Conservation (phyloP, 2,329 filamentous ascomycete genomes). For the Aspergillus clavatus region DNA sequence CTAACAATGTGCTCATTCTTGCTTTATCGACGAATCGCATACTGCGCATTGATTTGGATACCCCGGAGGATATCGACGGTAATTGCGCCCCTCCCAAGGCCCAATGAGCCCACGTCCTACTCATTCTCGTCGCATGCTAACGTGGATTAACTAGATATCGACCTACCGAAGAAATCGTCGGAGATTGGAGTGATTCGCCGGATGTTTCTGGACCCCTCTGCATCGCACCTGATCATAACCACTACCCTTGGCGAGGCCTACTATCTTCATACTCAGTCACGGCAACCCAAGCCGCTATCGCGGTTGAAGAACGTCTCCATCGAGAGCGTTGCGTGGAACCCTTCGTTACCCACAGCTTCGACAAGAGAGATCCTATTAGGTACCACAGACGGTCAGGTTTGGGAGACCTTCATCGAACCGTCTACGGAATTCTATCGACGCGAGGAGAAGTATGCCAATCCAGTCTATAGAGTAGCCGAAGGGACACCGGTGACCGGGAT, state of each 20-base stretch:
- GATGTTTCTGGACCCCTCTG: constrained; percentile 96
- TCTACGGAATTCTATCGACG: constrained; percentile 91
- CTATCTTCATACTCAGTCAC: constrained; percentile 93
- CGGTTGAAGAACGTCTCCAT: constrained; percentile 81
- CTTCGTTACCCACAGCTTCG: constrained; percentile 83
- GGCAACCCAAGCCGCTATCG: constrained; percentile 75
- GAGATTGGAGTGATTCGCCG: constrained; percentile 89
- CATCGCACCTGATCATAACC: constrained; percentile 86
- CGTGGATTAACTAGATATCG: constrained; percentile 66
- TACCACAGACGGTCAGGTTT: constrained; percentile 88
- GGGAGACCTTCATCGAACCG: constrained; percentile 91
- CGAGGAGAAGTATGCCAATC: constrained; percentile 87
- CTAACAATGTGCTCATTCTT: constrained; percentile 92
- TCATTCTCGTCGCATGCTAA: constrained; percentile 13
- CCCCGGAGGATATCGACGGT: constrained; percentile 92
- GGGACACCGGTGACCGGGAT: constrained; percentile 73
- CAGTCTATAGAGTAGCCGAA: constrained; percentile 75
- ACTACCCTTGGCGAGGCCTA: constrained; percentile 93
- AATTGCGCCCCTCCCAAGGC: constrained; percentile 16
- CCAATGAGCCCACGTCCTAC: neutral
- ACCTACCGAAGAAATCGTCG: constrained; percentile 86
- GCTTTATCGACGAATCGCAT: constrained; percentile 90
- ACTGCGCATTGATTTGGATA: constrained; percentile 87
- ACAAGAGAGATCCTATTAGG: constrained; percentile 92
- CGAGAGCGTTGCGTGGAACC: constrained; percentile 91